Conservation (phyloP, 768 basidiomycete species). For the Rhodosporidiobolus odoratus region DNA sequence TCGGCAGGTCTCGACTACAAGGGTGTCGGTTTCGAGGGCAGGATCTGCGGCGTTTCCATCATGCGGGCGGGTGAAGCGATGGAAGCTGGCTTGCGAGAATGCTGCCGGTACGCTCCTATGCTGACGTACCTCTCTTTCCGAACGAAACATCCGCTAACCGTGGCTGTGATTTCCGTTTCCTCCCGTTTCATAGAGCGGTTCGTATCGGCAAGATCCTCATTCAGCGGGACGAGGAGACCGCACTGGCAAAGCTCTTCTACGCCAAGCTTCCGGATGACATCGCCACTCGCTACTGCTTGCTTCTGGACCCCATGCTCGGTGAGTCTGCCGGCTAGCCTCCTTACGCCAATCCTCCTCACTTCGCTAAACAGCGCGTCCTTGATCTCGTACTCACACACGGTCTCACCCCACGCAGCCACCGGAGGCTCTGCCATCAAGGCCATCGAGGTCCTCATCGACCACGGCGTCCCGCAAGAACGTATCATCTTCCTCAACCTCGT, state of each 20-base stretch:
- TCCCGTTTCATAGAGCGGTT: conserved; percentile 39
- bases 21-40: conserved; percentile 91
- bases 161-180: neutral
- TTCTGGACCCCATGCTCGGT: conserved; percentile 98
- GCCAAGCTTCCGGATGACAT: conserved; percentile 87
- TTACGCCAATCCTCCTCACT: neutral
- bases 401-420: conserved; percentile 56
- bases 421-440: conserved; percentile 98
- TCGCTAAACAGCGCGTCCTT: neutral
- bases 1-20: conserved; percentile 70
- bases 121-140: neutral
- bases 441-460: conserved; percentile 83
- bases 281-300: conserved; percentile 78
- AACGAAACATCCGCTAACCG: neutral
- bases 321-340: conserved; percentile 41
- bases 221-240: conserved; percentile 95
- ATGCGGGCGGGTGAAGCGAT: conserved; percentile 94
- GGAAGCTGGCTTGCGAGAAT: conserved; percentile 94
- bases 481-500: conserved; percentile 45
- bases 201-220: conserved; percentile 98
- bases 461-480: conserved; percentile 87
- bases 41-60: conserved; percentile 48
- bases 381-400: neutral
- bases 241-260: conserved; percentile 73
- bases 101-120: conserved; percentile 65